Conservation (phyloP, 2,329 filamentous ascomycete species). For the Lasiodiplodia hormozganensis region DNA sequence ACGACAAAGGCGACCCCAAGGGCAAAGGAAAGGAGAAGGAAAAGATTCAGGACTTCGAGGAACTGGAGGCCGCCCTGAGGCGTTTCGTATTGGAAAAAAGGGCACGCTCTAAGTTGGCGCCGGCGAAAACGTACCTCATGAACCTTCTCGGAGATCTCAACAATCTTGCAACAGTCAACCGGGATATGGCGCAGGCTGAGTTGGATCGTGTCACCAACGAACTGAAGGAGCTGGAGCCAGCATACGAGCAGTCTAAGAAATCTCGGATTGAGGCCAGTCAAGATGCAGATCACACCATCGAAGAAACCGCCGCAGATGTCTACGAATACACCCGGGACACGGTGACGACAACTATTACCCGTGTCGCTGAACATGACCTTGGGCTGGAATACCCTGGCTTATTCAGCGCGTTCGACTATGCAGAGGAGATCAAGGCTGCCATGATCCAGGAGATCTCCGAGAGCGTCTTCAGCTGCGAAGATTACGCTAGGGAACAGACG, state of each 20-base stretch:
- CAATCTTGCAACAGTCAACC: constrained; percentile 83
- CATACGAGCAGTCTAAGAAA: constrained; percentile 82
- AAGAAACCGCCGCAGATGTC: constrained; percentile 82
- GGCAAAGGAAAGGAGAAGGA: constrained; percentile 74
- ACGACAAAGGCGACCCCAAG: constrained; percentile 64
- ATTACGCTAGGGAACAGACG: constrained; percentile 80
- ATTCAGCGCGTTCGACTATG: constrained; percentile 85
- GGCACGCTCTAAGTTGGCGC: constrained; percentile 91
- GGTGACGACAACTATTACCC: constrained; percentile 75
- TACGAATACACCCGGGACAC: constrained; percentile 82
- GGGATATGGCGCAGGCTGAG: constrained; percentile 84
- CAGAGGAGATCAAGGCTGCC: constrained; percentile 88
- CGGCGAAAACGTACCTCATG: constrained; percentile 91
- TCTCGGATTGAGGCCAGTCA: constrained; percentile 81
- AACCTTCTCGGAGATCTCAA: constrained; percentile 91
- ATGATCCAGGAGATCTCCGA: constrained; percentile 89
- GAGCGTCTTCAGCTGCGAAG: constrained; percentile 80
- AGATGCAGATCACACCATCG: constrained; percentile 80
- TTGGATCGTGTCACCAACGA: constrained; percentile 82
- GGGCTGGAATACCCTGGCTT: constrained; percentile 88
- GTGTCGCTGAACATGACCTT: constrained; percentile 77
- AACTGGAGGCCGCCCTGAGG: constrained; percentile 84
- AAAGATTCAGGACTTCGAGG: constrained; percentile 87
- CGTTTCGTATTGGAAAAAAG: constrained; percentile 96
- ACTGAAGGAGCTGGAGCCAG: constrained; percentile 81